phyloP scores from a whole-genome alignment of 2,329 filamentous ascomycete genomes.

The Calonectria naviculata region DNA sequence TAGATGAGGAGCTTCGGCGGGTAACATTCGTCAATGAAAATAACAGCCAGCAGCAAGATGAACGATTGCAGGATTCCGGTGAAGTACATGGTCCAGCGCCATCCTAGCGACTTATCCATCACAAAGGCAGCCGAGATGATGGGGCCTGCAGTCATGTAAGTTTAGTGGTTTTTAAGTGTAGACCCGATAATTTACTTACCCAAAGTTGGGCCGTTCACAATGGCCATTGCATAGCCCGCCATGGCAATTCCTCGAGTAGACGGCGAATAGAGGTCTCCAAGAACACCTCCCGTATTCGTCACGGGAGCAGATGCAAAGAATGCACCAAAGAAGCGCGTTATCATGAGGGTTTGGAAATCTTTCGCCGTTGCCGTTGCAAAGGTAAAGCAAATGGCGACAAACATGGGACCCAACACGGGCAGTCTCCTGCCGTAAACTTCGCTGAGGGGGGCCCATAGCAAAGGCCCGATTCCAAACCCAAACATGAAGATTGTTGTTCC shows the following conservation, averaged over 20 bases:
- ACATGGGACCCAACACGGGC: conserved; percentile 70
- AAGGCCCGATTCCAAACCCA: conserved; percentile 67
- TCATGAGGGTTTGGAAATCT: conserved; percentile 73
- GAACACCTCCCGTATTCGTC: conserved; percentile 76
- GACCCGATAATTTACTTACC: conserved; percentile 48
- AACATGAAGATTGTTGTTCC: conserved; percentile 53
- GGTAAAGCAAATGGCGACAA: conserved; percentile 71
- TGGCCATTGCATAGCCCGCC: conserved; percentile 74
- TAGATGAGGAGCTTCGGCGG: conserved; percentile 69
- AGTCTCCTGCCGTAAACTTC: conserved; percentile 68
- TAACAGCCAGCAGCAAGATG: conserved; percentile 63
- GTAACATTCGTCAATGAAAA: conserved; percentile 75
- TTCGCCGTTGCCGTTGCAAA: conserved; percentile 73
- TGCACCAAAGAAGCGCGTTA: conserved; percentile 73
- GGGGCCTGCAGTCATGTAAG: conserved; percentile 48
- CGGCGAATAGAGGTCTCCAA: conserved; percentile 73
- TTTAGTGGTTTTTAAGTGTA: no score
- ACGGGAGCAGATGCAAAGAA: conserved; percentile 72
- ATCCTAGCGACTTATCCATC: conserved; percentile 55
- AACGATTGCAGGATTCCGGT: conserved; percentile 72
- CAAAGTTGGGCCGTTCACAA: conserved; percentile 69
- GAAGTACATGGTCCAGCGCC: conserved; percentile 67
- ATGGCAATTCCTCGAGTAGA: conserved; percentile 73
- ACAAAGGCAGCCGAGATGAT: conserved; percentile 59
- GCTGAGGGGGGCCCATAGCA: conserved; percentile 72